phyloP scores from a whole-genome alignment of 768 basidiomycete genomes.

The Russula emetica region DNA sequence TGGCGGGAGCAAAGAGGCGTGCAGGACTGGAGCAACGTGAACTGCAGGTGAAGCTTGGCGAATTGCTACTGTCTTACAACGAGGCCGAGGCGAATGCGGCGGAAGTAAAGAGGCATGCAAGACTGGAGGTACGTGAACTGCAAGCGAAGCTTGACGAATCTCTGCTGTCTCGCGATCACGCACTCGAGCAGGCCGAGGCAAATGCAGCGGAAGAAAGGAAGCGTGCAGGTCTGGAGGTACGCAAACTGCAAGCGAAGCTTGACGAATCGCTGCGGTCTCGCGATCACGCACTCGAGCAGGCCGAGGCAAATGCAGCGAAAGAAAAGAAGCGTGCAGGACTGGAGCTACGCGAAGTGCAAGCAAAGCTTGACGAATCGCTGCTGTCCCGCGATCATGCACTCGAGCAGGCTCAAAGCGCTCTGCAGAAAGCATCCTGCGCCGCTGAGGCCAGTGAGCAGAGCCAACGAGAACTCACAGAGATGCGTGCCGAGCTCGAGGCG shows the following conservation, averaged over 20 bases:
- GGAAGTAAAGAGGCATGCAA: too few relatives aligned
- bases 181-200: constrained; percentile 75
- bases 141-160: constrained; percentile 55
- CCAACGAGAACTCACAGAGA: constrained; percentile 70
- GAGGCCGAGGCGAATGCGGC: constrained; percentile 35
- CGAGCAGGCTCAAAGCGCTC: constrained; percentile 14
- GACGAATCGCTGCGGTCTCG: constrained; percentile 7
- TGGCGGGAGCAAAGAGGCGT: too few relatives aligned
- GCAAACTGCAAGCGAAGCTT: too few relatives aligned
- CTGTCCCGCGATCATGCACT: neutral
- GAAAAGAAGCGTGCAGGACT: too few relatives aligned
- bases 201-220: constrained; percentile 68
- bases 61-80: constrained; percentile 57
- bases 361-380: too few relatives aligned
- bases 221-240: constrained; percentile 60
- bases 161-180: constrained; percentile 64
- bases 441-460: constrained; percentile 55
- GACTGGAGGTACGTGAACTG: too few relatives aligned
- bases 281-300: constrained; percentile 60
- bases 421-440: constrained; percentile 46
- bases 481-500: constrained; percentile 70
- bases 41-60: constrained; percentile 43
- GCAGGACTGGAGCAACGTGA: too few relatives aligned
- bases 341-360: too few relatives aligned
- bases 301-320: constrained; percentile 29